Evolutionary conservation across 371 early-diverging fungal species (phyloP).

Genomic region (Nosema bombycis): DNA sequence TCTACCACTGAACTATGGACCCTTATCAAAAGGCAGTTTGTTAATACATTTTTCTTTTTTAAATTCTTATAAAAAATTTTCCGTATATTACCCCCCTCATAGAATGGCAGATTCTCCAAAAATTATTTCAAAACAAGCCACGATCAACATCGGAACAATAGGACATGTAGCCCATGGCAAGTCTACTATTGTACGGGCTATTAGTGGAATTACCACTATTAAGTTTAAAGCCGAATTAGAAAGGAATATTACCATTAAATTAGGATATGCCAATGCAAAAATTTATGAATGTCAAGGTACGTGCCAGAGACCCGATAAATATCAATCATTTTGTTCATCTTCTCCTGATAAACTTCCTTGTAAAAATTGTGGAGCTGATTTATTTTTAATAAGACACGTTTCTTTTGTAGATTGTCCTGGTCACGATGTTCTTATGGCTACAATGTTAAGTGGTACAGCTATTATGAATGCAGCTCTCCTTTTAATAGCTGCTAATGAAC

Average conservation of each 20-base stretch:
- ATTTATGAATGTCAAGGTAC: constrained; percentile 66
- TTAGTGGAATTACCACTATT: constrained; percentile 95
- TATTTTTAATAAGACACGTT: constrained; percentile 73
- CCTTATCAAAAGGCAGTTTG: constrained; percentile 11
- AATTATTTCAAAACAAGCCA: constrained; percentile 67
- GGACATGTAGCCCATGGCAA: constrained; percentile 99
- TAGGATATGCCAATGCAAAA: constrained; percentile 99
- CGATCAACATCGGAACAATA: constrained; percentile 97
- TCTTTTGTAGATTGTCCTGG: constrained; percentile 99
- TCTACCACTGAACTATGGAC: constrained; percentile 60
- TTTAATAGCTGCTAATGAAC: constrained; percentile 96
- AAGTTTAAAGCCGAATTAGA: constrained; percentile 97
- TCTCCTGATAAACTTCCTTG: constrained; percentile 76
- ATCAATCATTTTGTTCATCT: constrained; percentile 53
- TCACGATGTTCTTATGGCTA: constrained; percentile 99
- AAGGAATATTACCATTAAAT: constrained; percentile 98
- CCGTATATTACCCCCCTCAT: background rate
- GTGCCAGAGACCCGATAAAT: constrained; percentile 63
- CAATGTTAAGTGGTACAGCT: constrained; percentile 99
- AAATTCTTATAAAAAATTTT: background rate
- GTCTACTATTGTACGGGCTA: constrained; percentile 96
- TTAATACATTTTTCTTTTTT: too few relatives aligned
- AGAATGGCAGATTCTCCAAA: constrained; percentile 19
- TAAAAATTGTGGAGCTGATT: constrained; percentile 75
- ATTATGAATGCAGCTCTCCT: constrained; percentile 99